Conservation (phyloP, 768 basidiomycete species). For the Mycena vulgaris region DNA sequence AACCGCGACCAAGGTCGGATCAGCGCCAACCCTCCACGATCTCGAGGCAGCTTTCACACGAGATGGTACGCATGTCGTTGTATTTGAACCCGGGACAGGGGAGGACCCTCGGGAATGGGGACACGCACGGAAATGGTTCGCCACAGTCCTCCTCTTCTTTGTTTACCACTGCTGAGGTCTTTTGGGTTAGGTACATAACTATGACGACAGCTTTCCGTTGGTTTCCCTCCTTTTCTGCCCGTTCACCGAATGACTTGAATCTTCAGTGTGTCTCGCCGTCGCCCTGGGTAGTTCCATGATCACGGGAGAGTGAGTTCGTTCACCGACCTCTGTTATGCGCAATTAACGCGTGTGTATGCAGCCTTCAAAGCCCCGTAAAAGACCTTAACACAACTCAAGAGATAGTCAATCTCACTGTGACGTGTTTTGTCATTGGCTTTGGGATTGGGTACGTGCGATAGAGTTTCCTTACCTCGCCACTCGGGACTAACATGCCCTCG, state of each 20-base stretch:
- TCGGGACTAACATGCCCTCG: slow-evolving; percentile 35
- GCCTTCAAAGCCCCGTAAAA: slow-evolving; percentile 51
- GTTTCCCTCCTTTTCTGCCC: neutral
- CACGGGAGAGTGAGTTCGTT: slow-evolving; percentile 55
- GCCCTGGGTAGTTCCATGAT: slow-evolving; percentile 58
- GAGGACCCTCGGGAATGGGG: slow-evolving; percentile 58
- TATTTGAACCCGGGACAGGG: slow-evolving; percentile 43
- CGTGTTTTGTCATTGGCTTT: slow-evolving; percentile 61
- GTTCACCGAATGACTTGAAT: neutral
- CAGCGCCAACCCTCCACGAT: neutral
- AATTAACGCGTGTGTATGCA: slow-evolving; percentile 33
- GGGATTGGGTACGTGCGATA: slow-evolving; percentile 53
- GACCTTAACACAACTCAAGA: slow-evolving; percentile 53
- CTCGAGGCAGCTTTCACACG: slow-evolving; percentile 32
- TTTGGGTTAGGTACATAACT: slow-evolving; percentile 52
- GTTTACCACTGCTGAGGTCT: slow-evolving; percentile 30
- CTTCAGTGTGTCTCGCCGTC: slow-evolving; percentile 52
- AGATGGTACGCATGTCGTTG: slow-evolving; percentile 39
- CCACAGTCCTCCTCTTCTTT: slow-evolving; percentile 7
- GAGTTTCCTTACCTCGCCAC: slow-evolving; percentile 32
- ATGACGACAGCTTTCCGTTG: slow-evolving; percentile 47
- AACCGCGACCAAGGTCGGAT: slow-evolving; percentile 12
- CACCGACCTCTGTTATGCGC: slow-evolving; percentile 44
- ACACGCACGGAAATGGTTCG: slow-evolving; percentile 52
- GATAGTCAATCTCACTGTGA: slow-evolving; percentile 59